phyloP scores from a whole-genome alignment of 768 basidiomycete species.

The Gymnopilus dilepis region DNA sequence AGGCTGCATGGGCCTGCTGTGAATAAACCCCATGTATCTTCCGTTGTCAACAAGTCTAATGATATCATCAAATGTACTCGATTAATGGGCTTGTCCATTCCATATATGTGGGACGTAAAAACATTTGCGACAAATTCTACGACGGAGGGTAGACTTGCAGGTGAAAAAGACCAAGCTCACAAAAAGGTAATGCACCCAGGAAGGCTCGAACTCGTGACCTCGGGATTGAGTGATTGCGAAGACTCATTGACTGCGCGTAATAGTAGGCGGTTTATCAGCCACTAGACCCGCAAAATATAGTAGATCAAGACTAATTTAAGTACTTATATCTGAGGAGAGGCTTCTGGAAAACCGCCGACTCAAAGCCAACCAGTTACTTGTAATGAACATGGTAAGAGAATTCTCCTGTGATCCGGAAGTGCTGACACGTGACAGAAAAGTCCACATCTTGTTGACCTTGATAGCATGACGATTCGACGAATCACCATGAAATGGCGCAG shows the following conservation, averaged over 20 bases:
- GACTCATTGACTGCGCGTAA: no score
- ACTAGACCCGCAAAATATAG: conserved; percentile 34
- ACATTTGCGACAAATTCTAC: no score
- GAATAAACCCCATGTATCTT: conserved; percentile 20
- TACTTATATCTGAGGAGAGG: no score
- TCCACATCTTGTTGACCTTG: conserved; percentile 5
- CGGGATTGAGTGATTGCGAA: conserved; percentile 45
- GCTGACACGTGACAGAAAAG: no score
- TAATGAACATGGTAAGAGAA: conserved; percentile 39
- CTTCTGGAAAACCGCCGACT: no score
- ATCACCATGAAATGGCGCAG: conserved; percentile 54
- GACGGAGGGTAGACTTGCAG: no score
- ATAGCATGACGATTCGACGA: conserved; percentile 65
- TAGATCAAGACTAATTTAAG: no score
- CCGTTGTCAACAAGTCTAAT: conserved; percentile 21
- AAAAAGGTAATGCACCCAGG: conserved; percentile 48
- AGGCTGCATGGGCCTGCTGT: conserved; percentile 42
- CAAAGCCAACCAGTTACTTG: no score
- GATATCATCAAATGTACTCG: background rate
- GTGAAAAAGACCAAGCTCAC: background rate
- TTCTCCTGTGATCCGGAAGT: no score
- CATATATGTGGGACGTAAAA: no score
- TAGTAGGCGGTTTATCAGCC: no score
- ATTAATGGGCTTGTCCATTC: background rate
- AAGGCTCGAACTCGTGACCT: conserved; percentile 69